A percentile compares a stretch with the other conserved stretches of the same genome.
Conservation (phyloP, 1,284 basidiomycete genomes). For the Volvariella volvacea region DNA sequence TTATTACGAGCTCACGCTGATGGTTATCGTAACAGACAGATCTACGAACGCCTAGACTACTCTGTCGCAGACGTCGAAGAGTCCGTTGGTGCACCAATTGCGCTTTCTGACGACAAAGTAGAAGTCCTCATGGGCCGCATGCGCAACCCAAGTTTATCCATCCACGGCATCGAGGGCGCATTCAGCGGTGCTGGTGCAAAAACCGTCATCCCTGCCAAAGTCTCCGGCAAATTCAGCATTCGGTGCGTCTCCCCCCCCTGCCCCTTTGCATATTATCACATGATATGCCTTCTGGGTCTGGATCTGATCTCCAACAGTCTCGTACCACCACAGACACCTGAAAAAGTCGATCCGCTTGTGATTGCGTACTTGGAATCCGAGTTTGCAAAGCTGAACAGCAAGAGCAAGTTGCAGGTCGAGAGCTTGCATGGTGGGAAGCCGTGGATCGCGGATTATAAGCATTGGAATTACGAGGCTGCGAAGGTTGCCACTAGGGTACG, state of each 20-base stretch:
- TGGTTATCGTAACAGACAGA: conserved; percentile 29
- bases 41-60: conserved; percentile 78
- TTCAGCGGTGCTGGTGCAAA: conserved; percentile 86
- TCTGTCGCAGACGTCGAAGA: conserved; percentile 70
- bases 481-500: conserved; percentile 71
- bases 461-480: conserved; percentile 96
- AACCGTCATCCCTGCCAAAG: conserved; percentile 93
- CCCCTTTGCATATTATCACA: neutral
- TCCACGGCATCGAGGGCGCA: conserved; percentile 97
- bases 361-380: conserved; percentile 67
- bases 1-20: neutral
- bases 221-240: conserved; percentile 92
- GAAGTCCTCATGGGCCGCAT: conserved; percentile 88
- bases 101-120: conserved; percentile 77
- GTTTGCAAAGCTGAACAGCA: conserved; percentile 79
- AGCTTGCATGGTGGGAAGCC: conserved; percentile 80
- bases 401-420: conserved; percentile 61
- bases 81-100: conserved; percentile 73
- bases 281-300: no score
- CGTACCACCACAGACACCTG: conserved; percentile 87
- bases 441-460: conserved; percentile 81
- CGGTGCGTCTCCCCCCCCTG: conserved; percentile 42
- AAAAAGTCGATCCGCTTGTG: conserved; percentile 68
- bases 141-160: conserved; percentile 82
- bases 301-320: conserved; percentile 37